Percentiles rank a stretch among this genome's conserved stretches.
These are phyloP conservation scores for Wallacemonas sp. DNA, from an alignment of 208 protist genomes.

Conservation along the genomic window DNA sequence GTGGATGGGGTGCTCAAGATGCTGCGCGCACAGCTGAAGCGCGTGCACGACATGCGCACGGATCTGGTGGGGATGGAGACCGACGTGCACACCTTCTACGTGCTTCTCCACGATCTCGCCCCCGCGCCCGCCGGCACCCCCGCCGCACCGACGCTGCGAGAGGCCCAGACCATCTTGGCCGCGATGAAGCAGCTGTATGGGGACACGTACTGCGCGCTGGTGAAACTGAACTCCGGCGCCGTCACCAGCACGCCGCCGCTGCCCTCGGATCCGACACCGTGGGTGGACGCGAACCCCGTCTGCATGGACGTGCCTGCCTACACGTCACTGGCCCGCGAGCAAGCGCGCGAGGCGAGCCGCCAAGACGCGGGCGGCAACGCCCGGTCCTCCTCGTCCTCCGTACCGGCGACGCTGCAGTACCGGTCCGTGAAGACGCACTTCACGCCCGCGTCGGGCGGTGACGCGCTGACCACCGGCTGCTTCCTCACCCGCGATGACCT, in stretches of 20 bases:
- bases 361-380: slow-evolving; percentile 2
- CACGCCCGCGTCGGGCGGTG: not conserved
- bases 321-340: slow-evolving; percentile 23
- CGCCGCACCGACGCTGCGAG: slow-evolving; percentile 31
- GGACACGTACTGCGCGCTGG: slow-evolving; percentile 50
- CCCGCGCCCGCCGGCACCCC: slow-evolving; percentile 1
- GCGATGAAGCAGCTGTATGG: slow-evolving; percentile 58
- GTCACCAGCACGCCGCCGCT: slow-evolving; percentile 28
- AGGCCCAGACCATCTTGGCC: slow-evolving; percentile 39
- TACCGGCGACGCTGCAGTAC: slow-evolving; percentile 6
- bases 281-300: slow-evolving; percentile 67
- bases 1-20: slow-evolving; percentile 52
- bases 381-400: slow-evolving; percentile 1
- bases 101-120: slow-evolving; percentile 79
- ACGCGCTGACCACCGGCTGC: slow-evolving; percentile 59
- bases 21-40: slow-evolving; percentile 45
- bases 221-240: slow-evolving; percentile 72
- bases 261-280: slow-evolving; percentile 47
- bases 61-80: slow-evolving; percentile 70
- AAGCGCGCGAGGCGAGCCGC: slow-evolving; percentile 17
- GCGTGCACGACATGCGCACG: slow-evolving; percentile 32
- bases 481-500: slow-evolving; percentile 74
- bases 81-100: slow-evolving; percentile 66
- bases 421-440: slow-evolving; percentile 3
- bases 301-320: slow-evolving; percentile 70